A percentile compares a stretch with the other conserved stretches of the same genome.
These are phyloP conservation scores for Xylariaceae sp. DNA, from an alignment of 2,329 filamentous ascomycete species.

Conservation along the genomic window DNA sequence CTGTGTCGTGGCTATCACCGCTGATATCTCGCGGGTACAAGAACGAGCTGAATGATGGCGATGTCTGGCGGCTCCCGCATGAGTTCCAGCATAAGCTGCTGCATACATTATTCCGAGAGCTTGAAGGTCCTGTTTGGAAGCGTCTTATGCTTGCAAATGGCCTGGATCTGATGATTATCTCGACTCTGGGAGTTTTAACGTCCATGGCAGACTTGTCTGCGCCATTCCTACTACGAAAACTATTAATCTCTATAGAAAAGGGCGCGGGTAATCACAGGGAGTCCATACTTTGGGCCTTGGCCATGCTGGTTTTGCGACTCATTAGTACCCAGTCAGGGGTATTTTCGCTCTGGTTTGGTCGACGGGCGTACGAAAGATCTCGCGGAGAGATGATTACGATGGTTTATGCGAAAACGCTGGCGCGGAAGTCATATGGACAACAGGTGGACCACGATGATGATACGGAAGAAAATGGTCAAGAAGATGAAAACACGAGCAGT, in stretches of 20 bases:
- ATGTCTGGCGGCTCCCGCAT: conserved; percentile 75
- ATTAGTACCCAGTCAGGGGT: conserved; percentile 60
- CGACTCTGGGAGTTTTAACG: conserved; percentile 58
- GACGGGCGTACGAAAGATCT: conserved; percentile 76
- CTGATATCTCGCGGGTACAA: conserved; percentile 61
- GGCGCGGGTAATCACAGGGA: conserved; percentile 44
- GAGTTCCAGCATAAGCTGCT: conserved; percentile 77
- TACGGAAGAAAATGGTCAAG: conserved; percentile 18
- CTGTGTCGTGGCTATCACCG: conserved; percentile 74
- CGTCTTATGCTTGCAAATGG: conserved; percentile 72
- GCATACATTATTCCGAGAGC: conserved; percentile 66
- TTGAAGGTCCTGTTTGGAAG: conserved; percentile 65
- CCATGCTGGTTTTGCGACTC: conserved; percentile 57
- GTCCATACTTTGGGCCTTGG: conserved; percentile 59
- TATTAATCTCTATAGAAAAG: conserved; percentile 62
- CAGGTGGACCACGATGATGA: conserved; percentile 29
- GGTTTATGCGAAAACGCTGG: conserved; percentile 72
- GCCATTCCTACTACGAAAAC: conserved; percentile 65
- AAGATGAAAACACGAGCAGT: conserved; percentile 8
- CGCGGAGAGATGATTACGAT: conserved; percentile 82
- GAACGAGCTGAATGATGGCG: conserved; percentile 66
- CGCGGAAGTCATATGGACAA: conserved; percentile 52
- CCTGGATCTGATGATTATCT: conserved; percentile 67
- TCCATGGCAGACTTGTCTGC: conserved; percentile 50
- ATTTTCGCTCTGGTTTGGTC: conserved; percentile 73